Conservation (phyloP, 192 early-diverging fungal species). For the Thoreauomyces humboldtii region DNA sequence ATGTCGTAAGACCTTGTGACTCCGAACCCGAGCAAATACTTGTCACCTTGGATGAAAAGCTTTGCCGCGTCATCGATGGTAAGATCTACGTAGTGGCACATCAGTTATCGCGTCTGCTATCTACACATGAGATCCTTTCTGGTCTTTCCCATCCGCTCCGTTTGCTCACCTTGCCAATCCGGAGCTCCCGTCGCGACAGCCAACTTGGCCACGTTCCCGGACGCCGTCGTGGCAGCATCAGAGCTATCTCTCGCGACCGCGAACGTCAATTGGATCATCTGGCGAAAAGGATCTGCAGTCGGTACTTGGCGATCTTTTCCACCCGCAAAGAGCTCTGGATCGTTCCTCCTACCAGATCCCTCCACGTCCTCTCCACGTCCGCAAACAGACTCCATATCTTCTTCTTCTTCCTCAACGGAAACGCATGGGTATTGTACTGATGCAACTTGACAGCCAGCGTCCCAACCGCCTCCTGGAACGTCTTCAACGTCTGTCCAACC, state of each 20-base stretch:
- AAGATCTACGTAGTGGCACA: slow-evolving; percentile 29
- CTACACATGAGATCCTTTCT: background rate
- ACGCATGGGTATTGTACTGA: slow-evolving; percentile 15
- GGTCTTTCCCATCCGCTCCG: no score
- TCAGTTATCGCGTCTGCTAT: background rate
- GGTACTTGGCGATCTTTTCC: no score
- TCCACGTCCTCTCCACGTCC: slow-evolving; percentile 13
- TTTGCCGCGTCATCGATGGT: slow-evolving; percentile 43
- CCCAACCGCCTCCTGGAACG: slow-evolving; percentile 3
- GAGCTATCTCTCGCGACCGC: slow-evolving; percentile 33
- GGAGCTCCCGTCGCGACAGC: slow-evolving; percentile 53
- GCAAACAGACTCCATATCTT: slow-evolving; percentile 2
- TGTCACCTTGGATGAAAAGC: slow-evolving; percentile 52
- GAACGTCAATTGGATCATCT: slow-evolving; percentile 45
- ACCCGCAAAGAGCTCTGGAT: no score
- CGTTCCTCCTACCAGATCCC: slow-evolving; percentile 21
- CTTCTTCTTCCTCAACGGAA: slow-evolving; percentile 12
- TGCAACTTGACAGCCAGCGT: slow-evolving; percentile 10
- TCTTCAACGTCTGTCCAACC: background rate
- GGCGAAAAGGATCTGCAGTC: background rate
- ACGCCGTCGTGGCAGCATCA: slow-evolving; percentile 19
- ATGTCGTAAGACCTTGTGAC: slow-evolving; percentile 43
- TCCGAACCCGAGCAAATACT: slow-evolving; percentile 50
- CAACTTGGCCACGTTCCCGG: slow-evolving; percentile 44
- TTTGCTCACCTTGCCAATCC: slow-evolving; percentile 46